Base-by-base conservation (phyloP, 495 filamentous ascomycete genomes). In the Hypoxylon crocopeplum region DNA sequence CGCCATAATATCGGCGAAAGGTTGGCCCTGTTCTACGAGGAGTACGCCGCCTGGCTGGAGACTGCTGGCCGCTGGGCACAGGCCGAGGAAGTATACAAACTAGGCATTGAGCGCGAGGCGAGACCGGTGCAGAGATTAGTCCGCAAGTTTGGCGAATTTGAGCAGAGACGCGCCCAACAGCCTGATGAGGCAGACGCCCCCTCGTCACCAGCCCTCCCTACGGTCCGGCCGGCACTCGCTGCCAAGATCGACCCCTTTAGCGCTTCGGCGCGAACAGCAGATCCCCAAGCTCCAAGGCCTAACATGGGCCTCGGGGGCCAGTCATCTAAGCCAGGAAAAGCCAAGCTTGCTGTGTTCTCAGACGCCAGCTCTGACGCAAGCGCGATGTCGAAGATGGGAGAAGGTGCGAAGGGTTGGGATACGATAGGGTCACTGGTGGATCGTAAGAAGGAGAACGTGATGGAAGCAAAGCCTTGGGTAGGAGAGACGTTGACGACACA, bases 21-120 rank as follows among this genome's bases (percentile, higher is more conserved):
- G 1, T 78, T 98, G 7, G 94, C 94, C 0, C 75, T 97, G n/a
- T 98, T 92, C 67, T 98, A 98, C 72, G 94, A 98, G 67, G 95
- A 98, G 64, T 98, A 95, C 75, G 92, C 94, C 0, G 88, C 84
- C 0, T 96, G 93, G 89, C 74, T 98, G 15, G 94, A 98, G 75
- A 80, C 84, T 42, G 88, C 86, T 8, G 91, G 88, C 13, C 81
- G 92, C 42, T 97, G 93, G 91, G 82, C 80, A 6, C 94, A 98
- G 69, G 94, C 95, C 6, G 91, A 95, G 50, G 95, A 98, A 71
- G 87, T 98, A 1, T 98, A 94, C 61, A 84, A 84, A 56, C 77
- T 95, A 38, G 94, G 95, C 1, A 84, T 98, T 37, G 89, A 98
- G 64, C 84, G 84, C 30, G 91, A 96, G 66, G 95, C 94, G 4